Evolutionary conservation across 257 asterid species (phyloP).

Genomic region (Orobanche coerulescens): DNA sequence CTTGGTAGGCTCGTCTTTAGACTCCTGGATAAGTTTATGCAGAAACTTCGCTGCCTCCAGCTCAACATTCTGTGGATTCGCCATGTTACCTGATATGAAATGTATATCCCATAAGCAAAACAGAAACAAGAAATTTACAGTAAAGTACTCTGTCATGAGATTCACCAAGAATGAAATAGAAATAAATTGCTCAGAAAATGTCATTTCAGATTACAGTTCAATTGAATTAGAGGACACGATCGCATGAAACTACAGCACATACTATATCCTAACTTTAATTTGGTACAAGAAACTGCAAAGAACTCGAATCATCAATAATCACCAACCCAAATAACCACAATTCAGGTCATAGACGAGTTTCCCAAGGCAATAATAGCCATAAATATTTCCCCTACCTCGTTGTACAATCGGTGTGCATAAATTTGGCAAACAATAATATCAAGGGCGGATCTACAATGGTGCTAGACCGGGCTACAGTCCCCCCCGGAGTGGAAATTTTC

Average conservation of each 20-base stretch:
- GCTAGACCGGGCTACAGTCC: too few relatives aligned
- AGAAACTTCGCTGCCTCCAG: conserved; percentile 97
- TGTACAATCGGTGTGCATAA: too few relatives aligned
- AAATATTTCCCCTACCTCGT: too few relatives aligned
- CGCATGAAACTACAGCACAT: not conserved
- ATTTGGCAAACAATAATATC: too few relatives aligned
- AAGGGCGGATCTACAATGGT: too few relatives aligned
- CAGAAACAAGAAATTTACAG: conserved; percentile 7
- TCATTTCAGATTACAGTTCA: not conserved
- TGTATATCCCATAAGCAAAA: conserved; percentile 15
- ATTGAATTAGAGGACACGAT: conserved; percentile 12
- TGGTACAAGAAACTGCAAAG: too few relatives aligned
- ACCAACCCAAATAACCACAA: too few relatives aligned
- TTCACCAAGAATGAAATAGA: conserved; percentile 2
- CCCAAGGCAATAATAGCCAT: too few relatives aligned
- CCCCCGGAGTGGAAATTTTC: too few relatives aligned
- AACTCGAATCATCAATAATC: too few relatives aligned
- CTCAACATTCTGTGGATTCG: conserved; percentile 81
- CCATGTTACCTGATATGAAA: conserved; percentile 42
- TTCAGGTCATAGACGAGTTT: too few relatives aligned
- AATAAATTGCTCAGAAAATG: conserved; percentile 8
- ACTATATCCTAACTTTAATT: not conserved
- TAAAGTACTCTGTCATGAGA: not conserved
- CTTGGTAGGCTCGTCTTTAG: conserved; percentile 92
- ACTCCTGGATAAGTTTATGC: conserved; percentile 95